A percentile compares a stretch with the other conserved stretches of the same genome.
These are phyloP conservation scores for Daldinia concentrica DNA, from an alignment of 495 filamentous ascomycete species.

Conservation along the genomic window DNA sequence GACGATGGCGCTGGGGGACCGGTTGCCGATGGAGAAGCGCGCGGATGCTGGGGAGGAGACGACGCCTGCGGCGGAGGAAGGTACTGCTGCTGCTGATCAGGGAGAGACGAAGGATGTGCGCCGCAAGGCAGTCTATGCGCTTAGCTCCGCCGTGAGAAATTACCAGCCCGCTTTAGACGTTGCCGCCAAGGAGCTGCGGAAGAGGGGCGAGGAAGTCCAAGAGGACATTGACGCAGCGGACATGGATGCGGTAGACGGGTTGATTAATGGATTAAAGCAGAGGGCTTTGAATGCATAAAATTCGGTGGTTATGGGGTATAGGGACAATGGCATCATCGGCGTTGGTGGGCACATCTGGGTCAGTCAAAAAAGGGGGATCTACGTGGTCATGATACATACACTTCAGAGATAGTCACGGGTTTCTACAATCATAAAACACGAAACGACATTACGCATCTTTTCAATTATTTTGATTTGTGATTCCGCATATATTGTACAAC, in stretches of 20 bases:
- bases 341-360: slow-evolving; percentile 43
- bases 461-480: slow-evolving; percentile 8
- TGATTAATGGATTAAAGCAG: slow-evolving; percentile 74
- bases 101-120: slow-evolving; percentile 72
- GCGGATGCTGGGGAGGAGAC: slow-evolving; percentile 11
- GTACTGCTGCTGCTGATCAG: slow-evolving; percentile 27
- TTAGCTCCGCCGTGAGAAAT: slow-evolving; percentile 85
- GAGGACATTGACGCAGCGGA: slow-evolving; percentile 73
- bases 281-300: slow-evolving; percentile 49
- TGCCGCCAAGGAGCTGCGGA: slow-evolving; percentile 66
- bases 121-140: slow-evolving; percentile 86
- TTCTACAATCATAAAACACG: background rate
- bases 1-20: slow-evolving; percentile 62
- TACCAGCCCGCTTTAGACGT: slow-evolving; percentile 79
- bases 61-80: background rate
- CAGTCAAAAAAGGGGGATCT: slow-evolving; percentile 19
- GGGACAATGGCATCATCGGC: slow-evolving; percentile 47
- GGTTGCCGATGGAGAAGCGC: slow-evolving; percentile 33
- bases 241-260: slow-evolving; percentile 82
- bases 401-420: slow-evolving; percentile 13
- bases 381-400: slow-evolving; percentile 26
- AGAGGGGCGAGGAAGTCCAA: slow-evolving; percentile 56
- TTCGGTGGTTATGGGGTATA: slow-evolving; percentile 1
- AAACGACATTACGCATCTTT: slow-evolving; percentile 2
- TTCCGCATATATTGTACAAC: slow-evolving; percentile 35